These are phyloP conservation scores for Apophysomyces ossiformis DNA, from an alignment of 371 early-diverging fungal species.

Conservation along the genomic window DNA sequence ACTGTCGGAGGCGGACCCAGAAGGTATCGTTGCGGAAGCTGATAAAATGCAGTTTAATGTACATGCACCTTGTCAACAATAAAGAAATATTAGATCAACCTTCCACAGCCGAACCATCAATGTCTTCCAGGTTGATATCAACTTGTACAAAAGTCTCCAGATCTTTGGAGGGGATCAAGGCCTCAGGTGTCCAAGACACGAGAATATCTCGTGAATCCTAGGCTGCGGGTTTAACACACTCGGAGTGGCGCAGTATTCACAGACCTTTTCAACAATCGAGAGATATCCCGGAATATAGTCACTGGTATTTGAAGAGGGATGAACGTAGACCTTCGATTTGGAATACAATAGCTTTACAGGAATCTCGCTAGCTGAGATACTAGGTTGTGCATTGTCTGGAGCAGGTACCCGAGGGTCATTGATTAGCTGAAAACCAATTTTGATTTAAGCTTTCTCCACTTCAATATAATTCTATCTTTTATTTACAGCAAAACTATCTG, in stretches of 20 bases:
- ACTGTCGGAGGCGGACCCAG: slow-evolving; percentile 22
- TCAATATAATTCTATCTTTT: not conserved
- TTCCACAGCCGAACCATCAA: slow-evolving; percentile 17
- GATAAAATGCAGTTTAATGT: not conserved
- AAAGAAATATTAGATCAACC: slow-evolving; percentile 16
- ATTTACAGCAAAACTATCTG: slow-evolving; percentile 8
- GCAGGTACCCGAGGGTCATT: slow-evolving; percentile 6
- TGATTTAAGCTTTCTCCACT: not conserved
- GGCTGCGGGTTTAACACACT: not conserved
- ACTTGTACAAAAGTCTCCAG: slow-evolving; percentile 48
- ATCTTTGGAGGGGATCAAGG: slow-evolving; percentile 40
- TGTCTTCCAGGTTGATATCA: slow-evolving; percentile 34
- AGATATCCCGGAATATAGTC: slow-evolving; percentile 50
- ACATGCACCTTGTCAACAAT: not conserved
- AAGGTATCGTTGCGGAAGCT: slow-evolving; percentile 22
- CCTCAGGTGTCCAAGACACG: slow-evolving; percentile 55
- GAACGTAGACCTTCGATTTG: slow-evolving; percentile 56
- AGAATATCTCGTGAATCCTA: slow-evolving; percentile 40
- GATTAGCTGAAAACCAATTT: not conserved
- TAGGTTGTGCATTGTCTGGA: not conserved
- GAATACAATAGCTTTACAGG: slow-evolving; percentile 46
- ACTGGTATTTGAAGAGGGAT: slow-evolving; percentile 35
- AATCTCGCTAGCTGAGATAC: slow-evolving; percentile 11
- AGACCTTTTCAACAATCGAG: slow-evolving; percentile 47
- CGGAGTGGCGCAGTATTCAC: not conserved